Conservation (phyloP, 176 grass and related monocot species). For the Cenchrus fungigraminus region DNA sequence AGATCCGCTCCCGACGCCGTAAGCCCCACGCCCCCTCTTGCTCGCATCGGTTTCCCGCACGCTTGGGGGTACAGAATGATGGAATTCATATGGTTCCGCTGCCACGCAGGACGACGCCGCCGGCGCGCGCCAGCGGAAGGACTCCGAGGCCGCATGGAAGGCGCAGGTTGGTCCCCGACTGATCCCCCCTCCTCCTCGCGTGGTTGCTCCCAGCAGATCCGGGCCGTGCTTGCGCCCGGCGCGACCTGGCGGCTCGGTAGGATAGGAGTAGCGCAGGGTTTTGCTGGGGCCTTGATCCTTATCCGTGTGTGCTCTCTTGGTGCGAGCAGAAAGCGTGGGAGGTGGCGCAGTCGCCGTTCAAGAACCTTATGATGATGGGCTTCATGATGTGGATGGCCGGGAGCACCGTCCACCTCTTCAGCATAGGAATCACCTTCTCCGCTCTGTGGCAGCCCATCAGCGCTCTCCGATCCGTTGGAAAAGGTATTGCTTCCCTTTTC, state of each 20-base stretch:
- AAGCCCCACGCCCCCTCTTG: conserved; percentile 4
- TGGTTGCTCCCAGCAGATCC: conserved; percentile 16
- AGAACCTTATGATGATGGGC: conserved; percentile 99
- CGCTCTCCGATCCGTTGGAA: conserved; percentile 76
- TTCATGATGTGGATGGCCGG: conserved; percentile 99
- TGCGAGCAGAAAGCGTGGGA: conserved; percentile 94
- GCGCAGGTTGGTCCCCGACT: conserved; percentile 56
- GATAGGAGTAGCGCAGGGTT: not conserved
- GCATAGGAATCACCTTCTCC: conserved; percentile 98
- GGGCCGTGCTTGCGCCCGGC: not conserved
- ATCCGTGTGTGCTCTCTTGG: conserved; percentile 17
- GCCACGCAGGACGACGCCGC: conserved; percentile 69
- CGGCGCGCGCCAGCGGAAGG: conserved; percentile 85
- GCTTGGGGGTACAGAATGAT: not conserved
- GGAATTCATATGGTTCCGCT: conserved; percentile 19
- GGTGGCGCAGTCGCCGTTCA: conserved; percentile 91
- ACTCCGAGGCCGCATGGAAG: conserved; percentile 86
- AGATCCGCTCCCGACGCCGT: conserved; percentile 76
- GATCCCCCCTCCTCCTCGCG: not conserved
- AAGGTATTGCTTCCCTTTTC: conserved; percentile 54
- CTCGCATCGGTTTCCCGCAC: not conserved
- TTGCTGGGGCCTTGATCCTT: not conserved
- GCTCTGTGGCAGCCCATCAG: conserved; percentile 89
- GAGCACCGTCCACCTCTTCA: conserved; percentile 94
- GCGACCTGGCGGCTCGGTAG: not conserved